Conservation (phyloP, 2,329 filamentous ascomycete genomes). For the Colletotrichum zoysiae region DNA sequence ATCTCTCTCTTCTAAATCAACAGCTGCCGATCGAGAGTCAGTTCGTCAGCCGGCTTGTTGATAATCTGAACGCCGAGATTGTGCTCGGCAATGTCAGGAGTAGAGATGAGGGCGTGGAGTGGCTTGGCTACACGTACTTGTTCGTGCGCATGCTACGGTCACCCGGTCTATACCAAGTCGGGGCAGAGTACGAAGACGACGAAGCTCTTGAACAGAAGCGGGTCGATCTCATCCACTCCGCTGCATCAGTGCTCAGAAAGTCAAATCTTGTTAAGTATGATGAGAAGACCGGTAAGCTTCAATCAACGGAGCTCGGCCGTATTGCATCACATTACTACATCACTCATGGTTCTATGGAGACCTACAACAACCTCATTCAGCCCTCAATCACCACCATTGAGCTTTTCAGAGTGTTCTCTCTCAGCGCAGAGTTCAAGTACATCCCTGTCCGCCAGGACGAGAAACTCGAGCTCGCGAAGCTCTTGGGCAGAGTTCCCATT, state of each 20-base stretch:
- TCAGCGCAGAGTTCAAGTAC: conserved; percentile 99
- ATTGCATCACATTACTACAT: conserved; percentile 99
- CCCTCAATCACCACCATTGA: conserved; percentile 94
- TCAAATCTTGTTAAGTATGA: conserved; percentile 95
- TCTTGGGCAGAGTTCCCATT: conserved; percentile 90
- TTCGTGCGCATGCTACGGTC: conserved; percentile 98
- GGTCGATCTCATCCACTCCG: conserved; percentile 97
- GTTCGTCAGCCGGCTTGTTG: conserved; percentile 90
- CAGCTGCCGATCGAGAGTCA: conserved; percentile 98
- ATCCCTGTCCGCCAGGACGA: conserved; percentile 98
- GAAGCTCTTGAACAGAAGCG: conserved; percentile 93
- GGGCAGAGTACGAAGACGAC: conserved; percentile 94
- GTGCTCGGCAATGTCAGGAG: conserved; percentile 93
- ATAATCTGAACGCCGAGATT: conserved; percentile 96
- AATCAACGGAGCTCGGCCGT: conserved; percentile 92
- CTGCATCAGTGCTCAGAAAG: conserved; percentile 87
- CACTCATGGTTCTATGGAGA: conserved; percentile 94
- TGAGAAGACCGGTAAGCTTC: conserved; percentile 88
- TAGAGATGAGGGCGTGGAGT: conserved; percentile 97
- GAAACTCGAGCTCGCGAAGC: conserved; percentile 93
- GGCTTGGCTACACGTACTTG: conserved; percentile 97
- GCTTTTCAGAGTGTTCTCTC: conserved; percentile 93
- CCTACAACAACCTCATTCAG: conserved; percentile 95
- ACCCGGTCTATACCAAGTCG: conserved; percentile 94
- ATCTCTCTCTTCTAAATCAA: conserved; percentile 95